Percentiles rank a stretch among this genome's conserved stretches.
Evolutionary conservation across 352 stramenopile genomes (phyloP).

Genomic region (Pythium aphanidermatum): DNA sequence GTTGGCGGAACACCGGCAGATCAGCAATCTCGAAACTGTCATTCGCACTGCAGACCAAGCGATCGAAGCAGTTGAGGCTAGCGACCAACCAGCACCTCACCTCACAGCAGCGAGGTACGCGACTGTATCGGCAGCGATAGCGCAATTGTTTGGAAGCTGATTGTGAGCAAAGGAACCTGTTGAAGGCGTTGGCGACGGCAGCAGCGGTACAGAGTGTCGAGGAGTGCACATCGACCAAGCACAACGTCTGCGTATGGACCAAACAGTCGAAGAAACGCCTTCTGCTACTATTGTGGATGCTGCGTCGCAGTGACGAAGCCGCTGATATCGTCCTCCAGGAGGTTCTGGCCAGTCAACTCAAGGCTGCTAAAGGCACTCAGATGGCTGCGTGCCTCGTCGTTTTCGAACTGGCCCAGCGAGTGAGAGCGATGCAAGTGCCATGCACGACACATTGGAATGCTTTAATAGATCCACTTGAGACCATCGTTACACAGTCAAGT

Average conservation of each 20-base stretch:
- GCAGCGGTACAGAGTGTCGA: constrained; percentile 36
- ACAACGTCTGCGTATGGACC: constrained; percentile 55
- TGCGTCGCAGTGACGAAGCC: not conserved
- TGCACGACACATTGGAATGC: not conserved
- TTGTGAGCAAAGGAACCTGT: constrained; percentile 28
- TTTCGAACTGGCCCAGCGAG: constrained; percentile 54
- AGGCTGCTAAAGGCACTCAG: constrained; percentile 36
- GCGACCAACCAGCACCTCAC: not conserved
- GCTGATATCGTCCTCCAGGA: constrained; percentile 26
- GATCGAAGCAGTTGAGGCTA: not conserved
- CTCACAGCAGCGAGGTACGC: not conserved
- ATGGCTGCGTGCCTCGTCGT: constrained; percentile 45
- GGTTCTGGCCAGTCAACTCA: constrained; percentile 14
- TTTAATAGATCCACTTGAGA: not conserved
- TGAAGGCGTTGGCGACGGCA: constrained; percentile 30
- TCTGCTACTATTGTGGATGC: constrained; percentile 50
- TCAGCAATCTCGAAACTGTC: constrained; percentile 42
- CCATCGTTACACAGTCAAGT: no score
- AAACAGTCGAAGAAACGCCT: constrained; percentile 39
- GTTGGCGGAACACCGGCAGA: constrained; percentile 49
- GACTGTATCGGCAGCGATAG: no score
- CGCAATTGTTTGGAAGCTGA: not conserved
- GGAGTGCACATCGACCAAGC: constrained; percentile 35
- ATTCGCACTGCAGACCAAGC: constrained; percentile 7
- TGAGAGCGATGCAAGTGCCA: not conserved